Base-by-base conservation (phyloP, 495 filamentous ascomycete genomes). In the Trypethelium eluteriae region DNA sequence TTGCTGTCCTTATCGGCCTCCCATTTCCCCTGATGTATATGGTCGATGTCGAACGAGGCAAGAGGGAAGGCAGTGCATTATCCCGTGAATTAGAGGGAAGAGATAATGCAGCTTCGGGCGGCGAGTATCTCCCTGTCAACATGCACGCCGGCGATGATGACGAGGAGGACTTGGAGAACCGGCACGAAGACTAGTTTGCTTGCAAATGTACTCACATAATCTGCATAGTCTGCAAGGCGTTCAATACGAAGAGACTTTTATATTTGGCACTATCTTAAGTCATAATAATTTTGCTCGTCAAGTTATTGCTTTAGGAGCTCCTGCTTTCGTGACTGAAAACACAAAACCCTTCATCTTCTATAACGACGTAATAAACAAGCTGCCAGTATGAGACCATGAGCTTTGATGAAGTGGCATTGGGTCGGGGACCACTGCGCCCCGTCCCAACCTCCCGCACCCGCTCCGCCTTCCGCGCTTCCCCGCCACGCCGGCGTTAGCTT, bases 1-100 rank as follows among this genome's bases (percentile, higher is more conserved):
- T 98, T 38, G 93, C 92, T 1, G 81, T 86, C 5, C 77, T 98
- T 41, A 88, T 98, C 9, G 87, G 89, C 46, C 72, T 95, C 0
- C 93, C 94, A 12, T 83, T 92, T 39, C 91, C 92, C 5, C 76
- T 98, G 32, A 92, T 98, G 76, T 86, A 84, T 64, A 83, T 89
- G 36, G 89, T 98, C 36, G 83, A 97, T 76, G 91, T 96, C n/a
- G 91, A 96, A 36, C 82, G 94, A 44, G 94, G 94, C 0, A 91
- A 87, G 75, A 79, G 80, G 39, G 93, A 96, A 73, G 93, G 88
- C 25, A 80, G 83, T 62, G 86, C 84, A 64, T 74, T 96, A 68
- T 87, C 88, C 2, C 82, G 81, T 64, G 81, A 88, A 53, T 80
- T 95, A 38, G 88, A 88, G 68, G 44, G 63, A 63, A 62, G 50